Evolutionary conservation across 1,284 basidiomycete genomes (phyloP), one percentile per base, ranked within the genome.

Genomic region (Ustilago crameri): DNA sequence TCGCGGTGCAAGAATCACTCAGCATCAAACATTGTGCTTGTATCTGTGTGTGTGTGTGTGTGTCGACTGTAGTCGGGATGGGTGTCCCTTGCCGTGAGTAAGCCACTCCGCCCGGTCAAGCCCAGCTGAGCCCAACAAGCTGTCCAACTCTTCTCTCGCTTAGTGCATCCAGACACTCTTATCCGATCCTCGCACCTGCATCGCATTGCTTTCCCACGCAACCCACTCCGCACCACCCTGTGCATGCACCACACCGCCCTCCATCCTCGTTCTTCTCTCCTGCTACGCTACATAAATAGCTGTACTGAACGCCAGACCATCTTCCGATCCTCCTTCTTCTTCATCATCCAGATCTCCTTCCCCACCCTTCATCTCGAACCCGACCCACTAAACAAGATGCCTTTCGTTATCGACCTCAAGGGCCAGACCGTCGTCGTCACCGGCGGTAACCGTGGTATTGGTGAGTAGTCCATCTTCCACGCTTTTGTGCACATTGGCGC

Each of bases 361-460:
- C 55, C 22, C 35, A 18, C 12, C 20, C 37, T 30, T 23, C 30
- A 42, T 18, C 15, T 15, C 35, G 14, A 26, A n/a, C 8, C 35
- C 14, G 17, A 9, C 40, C n/a, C 40, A 18, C 9, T 30, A n/a
- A 18, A 5, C 18, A 59, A 51, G 45, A 74, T 74, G 71, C 65
- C 66, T 61, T 74, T 62, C 52, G 66, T 69, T 37, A 74, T 74
- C 43, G 71, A 74, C 52, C 65, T 74, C 54, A 51, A 61, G 53
- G 71, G 71, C 53, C 71, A 74, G 62, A 82, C 81, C 56, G 67
- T 82, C 63, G 67, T 82, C 61, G 88, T 93, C 42, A 91, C 91
- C 45, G 81, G 81, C 48, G 81, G 81, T 51, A 82, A 82, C 74
- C 79, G 81, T 50, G 81, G 80, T 64, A 82, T 82, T 44, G 78